Evolutionary conservation across 148 eudicot species (phyloP), one percentile per base, ranked within the genome.

Genomic region (Fagopyrum tataricum): DNA sequence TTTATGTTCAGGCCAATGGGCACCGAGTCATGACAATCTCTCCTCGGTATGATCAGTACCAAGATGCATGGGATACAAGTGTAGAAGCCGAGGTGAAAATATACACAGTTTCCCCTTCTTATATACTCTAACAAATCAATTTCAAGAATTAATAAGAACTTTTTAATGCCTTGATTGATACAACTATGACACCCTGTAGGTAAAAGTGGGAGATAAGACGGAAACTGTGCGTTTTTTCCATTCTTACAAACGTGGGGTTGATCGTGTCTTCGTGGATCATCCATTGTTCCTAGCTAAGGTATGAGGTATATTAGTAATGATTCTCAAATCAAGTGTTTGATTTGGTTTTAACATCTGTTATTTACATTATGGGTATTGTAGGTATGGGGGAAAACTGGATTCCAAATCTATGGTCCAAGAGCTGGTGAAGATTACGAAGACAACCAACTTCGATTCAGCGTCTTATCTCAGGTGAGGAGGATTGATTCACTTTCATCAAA

Each of bases 301-400:
- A 71, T 49, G 48, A 21, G 7, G 5, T 13, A 61, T 37, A 14
- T 62, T 13, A 31, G 40, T 37, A 37, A 10, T 4, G 13, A 14
- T 8, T 64, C 8, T 2, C 37, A 26, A 2, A 64, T 31, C 43
- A 64, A 13, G 68, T 23, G 13, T 31, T 9, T 37, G 6, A 6
- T 13, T 31, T 64, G 14, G 42, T n/a, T 64, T 12, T 20, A 14
- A 31, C 15, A 64, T 13, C 4, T 37, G 39, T 14, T 14, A 37
- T 31, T 6, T 62, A 0, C 10, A 4, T 14, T 64, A 10, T 9
- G 21, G 40, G 43, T 15, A 4, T 14, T 12, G 62, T 49, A 93
- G 98, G 96, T 93, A 43, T 88, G 97, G 97, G 98, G 98, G 7
- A 89, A 89, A 84, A 93, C 97, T 31, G 89, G 81, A 72, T 88